Evolutionary conservation across 768 basidiomycete species (phyloP).

Genomic region (Pleurotus cornucopiae): DNA sequence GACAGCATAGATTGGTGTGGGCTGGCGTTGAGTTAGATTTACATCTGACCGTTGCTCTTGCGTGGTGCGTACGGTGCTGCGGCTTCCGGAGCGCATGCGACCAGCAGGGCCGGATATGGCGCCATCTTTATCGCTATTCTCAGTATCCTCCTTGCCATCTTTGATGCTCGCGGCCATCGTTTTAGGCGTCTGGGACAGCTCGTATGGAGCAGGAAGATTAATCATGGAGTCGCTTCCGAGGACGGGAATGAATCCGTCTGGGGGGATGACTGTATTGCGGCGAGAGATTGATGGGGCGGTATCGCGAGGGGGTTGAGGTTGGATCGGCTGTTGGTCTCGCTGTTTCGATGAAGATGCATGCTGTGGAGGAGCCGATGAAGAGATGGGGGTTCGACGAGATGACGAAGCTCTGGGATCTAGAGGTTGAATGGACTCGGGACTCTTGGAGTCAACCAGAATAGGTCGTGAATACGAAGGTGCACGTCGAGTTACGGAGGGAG

Average conservation of each 20-base stretch:
- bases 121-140: not conserved
- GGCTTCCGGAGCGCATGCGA: not conserved
- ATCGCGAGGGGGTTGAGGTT: conserved; percentile 37
- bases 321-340: conserved; percentile 26
- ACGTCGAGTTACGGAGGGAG: not conserved
- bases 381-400: not conserved
- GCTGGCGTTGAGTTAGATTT: not conserved
- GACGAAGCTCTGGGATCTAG: not conserved
- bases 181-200: conserved; percentile 38
- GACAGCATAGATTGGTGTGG: not conserved
- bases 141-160: not conserved
- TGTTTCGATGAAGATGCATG: not conserved
- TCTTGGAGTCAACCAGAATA: conserved; percentile 16
- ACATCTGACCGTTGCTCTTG: too few relatives aligned
- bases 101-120: not conserved
- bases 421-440: conserved; percentile 8
- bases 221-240: conserved; percentile 48
- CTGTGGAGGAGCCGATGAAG: conserved; percentile 9
- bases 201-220: conserved; percentile 60
- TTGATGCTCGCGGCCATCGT: not conserved
- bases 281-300: conserved; percentile 31
- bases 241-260: conserved; percentile 61
- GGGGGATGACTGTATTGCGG: conserved; percentile 39
- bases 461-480: conserved; percentile 1
- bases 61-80: not conserved